phyloP scores from a whole-genome alignment of 768 basidiomycete species.

The Auricularia cornea region DNA sequence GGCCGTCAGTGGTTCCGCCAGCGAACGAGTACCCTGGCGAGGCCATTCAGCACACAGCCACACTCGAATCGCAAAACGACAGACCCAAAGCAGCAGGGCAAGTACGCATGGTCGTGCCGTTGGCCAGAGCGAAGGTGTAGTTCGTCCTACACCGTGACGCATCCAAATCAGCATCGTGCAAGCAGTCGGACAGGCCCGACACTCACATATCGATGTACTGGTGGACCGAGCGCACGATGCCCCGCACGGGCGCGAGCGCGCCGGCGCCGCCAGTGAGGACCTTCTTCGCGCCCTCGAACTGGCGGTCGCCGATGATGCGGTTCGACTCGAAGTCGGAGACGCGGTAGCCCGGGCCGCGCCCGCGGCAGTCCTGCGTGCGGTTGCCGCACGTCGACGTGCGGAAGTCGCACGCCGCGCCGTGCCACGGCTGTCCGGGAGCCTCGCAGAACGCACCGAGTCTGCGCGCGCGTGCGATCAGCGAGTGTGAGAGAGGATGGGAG shows the following conservation, averaged over 20 bases:
- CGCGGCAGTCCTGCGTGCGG: slow-evolving; percentile 57
- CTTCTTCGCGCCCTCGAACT: slow-evolving; percentile 59
- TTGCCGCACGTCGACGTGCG: slow-evolving; percentile 71
- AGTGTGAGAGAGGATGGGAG: no score
- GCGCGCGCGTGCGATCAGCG: slow-evolving; percentile 24
- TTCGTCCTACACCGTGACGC: no score
- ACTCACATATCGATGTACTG: slow-evolving; percentile 42
- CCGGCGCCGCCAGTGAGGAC: slow-evolving; percentile 48
- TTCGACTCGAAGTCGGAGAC: slow-evolving; percentile 72
- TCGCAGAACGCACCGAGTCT: slow-evolving; percentile 69
- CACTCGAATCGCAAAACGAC: no score
- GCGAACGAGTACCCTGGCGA: slow-evolving; percentile 66
- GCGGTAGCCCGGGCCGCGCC: slow-evolving; percentile 65
- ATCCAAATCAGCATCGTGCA: no score
- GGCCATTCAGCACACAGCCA: no score
- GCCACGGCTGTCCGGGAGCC: slow-evolving; percentile 57
- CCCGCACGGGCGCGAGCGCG: slow-evolving; percentile 42
- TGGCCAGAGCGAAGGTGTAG: slow-evolving; percentile 53
- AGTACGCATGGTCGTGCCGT: slow-evolving; percentile 59
- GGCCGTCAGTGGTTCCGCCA: slow-evolving; percentile 79
- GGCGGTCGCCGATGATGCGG: slow-evolving; percentile 57
- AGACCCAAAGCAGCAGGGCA: slow-evolving; percentile 71
- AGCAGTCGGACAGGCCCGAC: no score
- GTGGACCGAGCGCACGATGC: slow-evolving; percentile 63
- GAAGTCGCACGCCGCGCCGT: slow-evolving; percentile 62